These are phyloP conservation scores for Drechslerella dactyloides DNA, from an alignment of 2,329 filamentous ascomycete genomes.

Conservation along the genomic window DNA sequence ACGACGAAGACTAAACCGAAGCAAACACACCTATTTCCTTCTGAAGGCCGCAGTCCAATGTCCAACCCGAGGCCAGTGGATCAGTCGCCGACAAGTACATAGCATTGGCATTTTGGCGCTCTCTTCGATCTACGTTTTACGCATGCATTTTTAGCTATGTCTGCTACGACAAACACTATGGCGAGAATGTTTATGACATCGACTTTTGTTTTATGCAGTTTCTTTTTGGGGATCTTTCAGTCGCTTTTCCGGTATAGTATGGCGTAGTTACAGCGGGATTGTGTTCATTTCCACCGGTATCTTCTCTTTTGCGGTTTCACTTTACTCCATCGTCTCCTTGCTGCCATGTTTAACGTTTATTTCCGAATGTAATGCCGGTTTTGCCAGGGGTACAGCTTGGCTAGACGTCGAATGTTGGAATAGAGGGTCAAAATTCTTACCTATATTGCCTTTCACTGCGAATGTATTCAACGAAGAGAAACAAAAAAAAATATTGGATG, in stretches of 20 bases:
- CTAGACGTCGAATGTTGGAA: too few species aligned
- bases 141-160: constrained; percentile 10
- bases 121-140: constrained; percentile 10
- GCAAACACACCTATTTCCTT: not conserved
- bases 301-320: not conserved
- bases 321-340: not conserved
- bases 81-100: constrained; percentile 13
- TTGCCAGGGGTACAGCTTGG: too few species aligned
- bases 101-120: constrained; percentile 45
- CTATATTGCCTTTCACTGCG: too few species aligned
- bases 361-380: too few species aligned
- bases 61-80: not conserved
- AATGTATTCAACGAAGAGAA: too few species aligned
- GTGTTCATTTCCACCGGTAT: not conserved
- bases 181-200: constrained; percentile 20
- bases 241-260: not conserved
- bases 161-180: constrained; percentile 15
- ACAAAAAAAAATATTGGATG: too few species aligned
- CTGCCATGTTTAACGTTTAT: too few species aligned
- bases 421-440: too few species aligned
- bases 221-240: not conserved
- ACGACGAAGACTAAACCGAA: constrained; percentile 34
- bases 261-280: not conserved
- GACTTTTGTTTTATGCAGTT: not conserved
- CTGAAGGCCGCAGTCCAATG: not conserved